These are phyloP conservation scores for Penicillium verhagenii DNA, from an alignment of 495 filamentous ascomycete genomes.

Conservation along the genomic window DNA sequence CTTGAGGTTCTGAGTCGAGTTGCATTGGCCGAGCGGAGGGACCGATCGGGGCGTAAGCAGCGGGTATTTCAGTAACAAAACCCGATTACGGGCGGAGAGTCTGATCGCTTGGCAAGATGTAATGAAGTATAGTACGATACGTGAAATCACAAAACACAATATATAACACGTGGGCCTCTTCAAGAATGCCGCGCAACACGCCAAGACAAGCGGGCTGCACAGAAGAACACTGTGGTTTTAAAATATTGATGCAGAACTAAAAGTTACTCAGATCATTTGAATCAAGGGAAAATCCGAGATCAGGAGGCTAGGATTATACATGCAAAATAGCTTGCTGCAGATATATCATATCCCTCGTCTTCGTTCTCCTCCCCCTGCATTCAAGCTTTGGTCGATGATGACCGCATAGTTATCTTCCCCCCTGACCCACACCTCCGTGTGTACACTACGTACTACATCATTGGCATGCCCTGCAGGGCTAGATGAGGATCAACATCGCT, in stretches of 20 bases:
- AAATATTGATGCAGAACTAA: not conserved
- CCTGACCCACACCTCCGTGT: constrained; percentile 13
- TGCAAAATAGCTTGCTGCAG: not conserved
- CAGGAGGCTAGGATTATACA: not conserved
- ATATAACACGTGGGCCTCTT: constrained; percentile 21
- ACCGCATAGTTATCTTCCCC: not conserved
- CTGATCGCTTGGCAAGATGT: not conserved
- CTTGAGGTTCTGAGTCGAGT: constrained; percentile 19
- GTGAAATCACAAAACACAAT: constrained; percentile 1
- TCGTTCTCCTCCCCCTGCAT: constrained; percentile 6
- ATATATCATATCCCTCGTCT: constrained; percentile 5
- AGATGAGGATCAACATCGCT: not conserved
- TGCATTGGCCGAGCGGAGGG: constrained; percentile 15
- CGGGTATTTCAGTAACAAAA: constrained; percentile 3
- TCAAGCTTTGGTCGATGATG: constrained; percentile 1
- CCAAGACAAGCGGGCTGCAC: not conserved
- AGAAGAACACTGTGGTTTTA: not conserved
- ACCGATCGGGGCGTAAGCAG: constrained; percentile 7
- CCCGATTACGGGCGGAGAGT: not conserved
- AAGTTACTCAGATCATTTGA: not conserved
- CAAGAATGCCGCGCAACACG: constrained; percentile 2
- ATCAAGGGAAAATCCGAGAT: not conserved
- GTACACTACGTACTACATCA: constrained; percentile 11
- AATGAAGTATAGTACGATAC: not conserved
- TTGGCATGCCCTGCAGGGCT: constrained; percentile 5